These are phyloP conservation scores for Fagus sylvatica DNA, from an alignment of 306 rosid genomes.

Conservation along the genomic window DNA sequence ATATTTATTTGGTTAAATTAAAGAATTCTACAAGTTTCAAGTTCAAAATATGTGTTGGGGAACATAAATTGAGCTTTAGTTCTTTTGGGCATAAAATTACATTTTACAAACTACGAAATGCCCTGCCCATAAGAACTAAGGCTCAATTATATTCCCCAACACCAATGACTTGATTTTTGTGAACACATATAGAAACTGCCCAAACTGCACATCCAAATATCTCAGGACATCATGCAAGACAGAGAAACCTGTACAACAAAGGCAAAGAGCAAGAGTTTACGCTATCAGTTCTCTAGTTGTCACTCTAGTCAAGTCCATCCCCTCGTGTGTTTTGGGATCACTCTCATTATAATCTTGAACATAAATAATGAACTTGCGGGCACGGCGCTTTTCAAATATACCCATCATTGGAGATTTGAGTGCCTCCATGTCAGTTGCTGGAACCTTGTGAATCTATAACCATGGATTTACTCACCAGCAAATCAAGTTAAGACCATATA, in stretches of 20 bases:
- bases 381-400: conserved; percentile 89
- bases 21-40: neutral
- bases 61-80: neutral
- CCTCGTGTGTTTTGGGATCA: conserved; percentile 87
- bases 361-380: conserved; percentile 85
- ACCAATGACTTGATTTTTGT: neutral
- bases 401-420: conserved; percentile 96
- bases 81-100: neutral
- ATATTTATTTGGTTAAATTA: neutral
- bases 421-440: conserved; percentile 91
- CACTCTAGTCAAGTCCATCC: conserved; percentile 85
- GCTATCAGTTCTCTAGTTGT: conserved; percentile 79
- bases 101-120: neutral
- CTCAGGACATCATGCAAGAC: neutral
- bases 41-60: too few relatives aligned
- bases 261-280: conserved; percentile 47
- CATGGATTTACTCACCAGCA: conserved; percentile 16
- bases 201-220: conserved; percentile 1
- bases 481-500: conserved; percentile 10
- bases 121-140: neutral
- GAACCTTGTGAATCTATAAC: conserved; percentile 86
- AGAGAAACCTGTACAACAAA: neutral
- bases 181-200: neutral
- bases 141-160: neutral
- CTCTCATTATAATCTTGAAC: conserved; percentile 76